Conservation (phyloP, 768 basidiomycete species). For the Daedaleopsis sinensis region DNA sequence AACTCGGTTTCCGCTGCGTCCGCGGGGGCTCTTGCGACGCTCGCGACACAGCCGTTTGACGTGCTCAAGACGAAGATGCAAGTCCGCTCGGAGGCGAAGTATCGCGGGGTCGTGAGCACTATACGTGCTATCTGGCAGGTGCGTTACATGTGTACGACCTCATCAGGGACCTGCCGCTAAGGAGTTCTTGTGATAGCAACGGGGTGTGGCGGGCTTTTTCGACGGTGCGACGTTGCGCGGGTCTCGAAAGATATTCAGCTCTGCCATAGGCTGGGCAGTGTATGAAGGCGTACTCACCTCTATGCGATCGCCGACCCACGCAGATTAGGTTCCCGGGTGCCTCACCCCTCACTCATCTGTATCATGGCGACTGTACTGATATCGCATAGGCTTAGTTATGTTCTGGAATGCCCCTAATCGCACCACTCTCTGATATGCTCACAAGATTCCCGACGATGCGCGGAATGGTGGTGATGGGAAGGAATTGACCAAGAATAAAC, state of each 20-base stretch:
- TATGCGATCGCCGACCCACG: constrained; percentile 32
- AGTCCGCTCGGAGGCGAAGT: constrained; percentile 77
- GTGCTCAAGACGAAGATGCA: constrained; percentile 97
- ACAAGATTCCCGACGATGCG: too few species aligned
- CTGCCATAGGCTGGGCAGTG: constrained; percentile 90
- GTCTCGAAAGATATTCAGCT: constrained; percentile 84
- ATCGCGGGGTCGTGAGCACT: constrained; percentile 72
- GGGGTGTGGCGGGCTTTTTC: constrained; percentile 80
- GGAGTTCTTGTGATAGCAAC: constrained; percentile 55
- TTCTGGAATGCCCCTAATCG: too few species aligned
- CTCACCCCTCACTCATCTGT: too few species aligned
- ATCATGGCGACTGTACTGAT: too few species aligned
- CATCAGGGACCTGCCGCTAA: not conserved
- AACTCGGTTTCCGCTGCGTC: constrained; percentile 73
- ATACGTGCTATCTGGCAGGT: constrained; percentile 70
- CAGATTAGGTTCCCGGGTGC: too few species aligned
- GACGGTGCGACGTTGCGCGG: constrained; percentile 84
- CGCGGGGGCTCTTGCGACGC: constrained; percentile 83
- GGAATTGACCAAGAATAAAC: too few species aligned
- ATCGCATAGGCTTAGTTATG: too few species aligned
- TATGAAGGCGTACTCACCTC: constrained; percentile 80
- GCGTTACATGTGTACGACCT: constrained; percentile 29
- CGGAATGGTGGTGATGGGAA: too few species aligned
- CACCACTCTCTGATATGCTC: too few species aligned
- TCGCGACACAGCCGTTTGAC: constrained; percentile 91